Conservation (phyloP, 768 basidiomycete species). For the Boletales sp. region DNA sequence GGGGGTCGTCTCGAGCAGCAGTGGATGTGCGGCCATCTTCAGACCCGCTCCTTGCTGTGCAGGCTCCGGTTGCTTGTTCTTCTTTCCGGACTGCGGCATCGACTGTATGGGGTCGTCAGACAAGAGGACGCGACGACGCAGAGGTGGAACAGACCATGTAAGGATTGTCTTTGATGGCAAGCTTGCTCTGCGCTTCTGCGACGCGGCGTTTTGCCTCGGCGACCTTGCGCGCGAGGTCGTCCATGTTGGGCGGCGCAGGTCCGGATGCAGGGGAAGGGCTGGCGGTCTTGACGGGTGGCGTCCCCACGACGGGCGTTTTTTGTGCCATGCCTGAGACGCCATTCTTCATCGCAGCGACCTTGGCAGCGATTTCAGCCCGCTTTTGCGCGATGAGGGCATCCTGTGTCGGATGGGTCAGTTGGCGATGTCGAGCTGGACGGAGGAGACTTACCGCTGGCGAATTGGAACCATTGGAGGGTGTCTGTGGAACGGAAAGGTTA, state of each 20-base stretch:
- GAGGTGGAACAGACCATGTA: conserved; percentile 64
- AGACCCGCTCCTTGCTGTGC: conserved; percentile 78
- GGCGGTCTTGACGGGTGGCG: conserved; percentile 16
- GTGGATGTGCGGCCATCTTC: conserved; percentile 88
- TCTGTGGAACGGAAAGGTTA: conserved; percentile 59
- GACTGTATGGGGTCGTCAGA: conserved; percentile 35
- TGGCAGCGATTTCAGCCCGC: conserved; percentile 80
- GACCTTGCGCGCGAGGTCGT: conserved; percentile 67
- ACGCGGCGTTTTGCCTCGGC: conserved; percentile 86
- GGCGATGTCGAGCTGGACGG: conserved; percentile 2
- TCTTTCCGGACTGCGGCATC: conserved; percentile 50
- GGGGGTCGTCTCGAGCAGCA: conserved; percentile 64
- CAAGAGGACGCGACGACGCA: not conserved
- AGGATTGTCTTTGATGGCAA: conserved; percentile 76
- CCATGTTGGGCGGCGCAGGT: conserved; percentile 41
- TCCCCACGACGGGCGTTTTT: conserved; percentile 24
- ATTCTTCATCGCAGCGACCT: conserved; percentile 71
- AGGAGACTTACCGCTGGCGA: conserved; percentile 42
- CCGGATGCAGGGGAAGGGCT: conserved; percentile 42
- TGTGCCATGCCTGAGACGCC: conserved; percentile 29
- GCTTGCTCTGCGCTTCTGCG: conserved; percentile 74
- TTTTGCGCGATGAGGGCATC: conserved; percentile 79
- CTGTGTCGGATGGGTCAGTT: conserved; percentile 37
- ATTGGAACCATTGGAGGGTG: conserved; percentile 42
- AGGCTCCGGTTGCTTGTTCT: conserved; percentile 54